Percentiles rank a stretch among this genome's conserved stretches.
phyloP scores from a whole-genome alignment of 2,329 filamentous ascomycete genomes.

The Dothidotthia symphoricarpi region DNA sequence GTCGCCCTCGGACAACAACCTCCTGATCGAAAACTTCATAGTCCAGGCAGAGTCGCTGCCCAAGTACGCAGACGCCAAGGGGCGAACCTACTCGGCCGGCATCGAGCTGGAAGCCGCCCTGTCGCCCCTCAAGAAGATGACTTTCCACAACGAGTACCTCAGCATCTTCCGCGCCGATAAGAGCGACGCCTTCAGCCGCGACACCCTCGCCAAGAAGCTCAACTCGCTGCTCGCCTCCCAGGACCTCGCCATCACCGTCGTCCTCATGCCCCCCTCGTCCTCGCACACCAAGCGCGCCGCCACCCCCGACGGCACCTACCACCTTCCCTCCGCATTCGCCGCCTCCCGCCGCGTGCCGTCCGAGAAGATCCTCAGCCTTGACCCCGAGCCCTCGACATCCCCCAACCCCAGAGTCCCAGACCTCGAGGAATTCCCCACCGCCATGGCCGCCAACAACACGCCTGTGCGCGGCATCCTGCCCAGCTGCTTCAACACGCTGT shows the following conservation, averaged over 20 bases:
- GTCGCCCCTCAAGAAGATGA: constrained; percentile 16
- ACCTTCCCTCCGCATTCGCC: constrained; percentile 21
- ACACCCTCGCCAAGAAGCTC: constrained; percentile 16
- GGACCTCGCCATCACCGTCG: constrained; percentile 36
- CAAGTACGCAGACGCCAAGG: constrained; percentile 25
- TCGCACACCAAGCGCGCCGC: constrained; percentile 32
- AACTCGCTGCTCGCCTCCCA: constrained; percentile 11
- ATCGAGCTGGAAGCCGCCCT: constrained; percentile 24
- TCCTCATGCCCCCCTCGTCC: constrained; percentile 38
- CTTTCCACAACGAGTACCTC: constrained; percentile 33
- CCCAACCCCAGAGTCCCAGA: constrained; percentile 22
- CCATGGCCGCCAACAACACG: constrained; percentile 25
- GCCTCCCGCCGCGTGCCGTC: constrained; percentile 30
- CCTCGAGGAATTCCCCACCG: constrained; percentile 30
- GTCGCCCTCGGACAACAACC: constrained; percentile 33
- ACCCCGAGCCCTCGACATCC: constrained; percentile 27
- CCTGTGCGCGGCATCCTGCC: constrained; percentile 58
- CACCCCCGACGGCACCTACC: constrained; percentile 39
- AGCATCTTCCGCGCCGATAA: constrained; percentile 26
- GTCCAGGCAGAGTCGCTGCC: constrained; percentile 36
- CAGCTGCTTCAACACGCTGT: constrained; percentile 70
- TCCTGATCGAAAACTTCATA: constrained; percentile 38
- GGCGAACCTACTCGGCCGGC: constrained; percentile 24
- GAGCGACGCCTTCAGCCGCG: constrained; percentile 14
- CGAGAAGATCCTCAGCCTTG: constrained; percentile 32